These are phyloP conservation scores for Aspergillus flavus DNA, from an alignment of 2,329 filamentous ascomycete species.

Conservation along the genomic window DNA sequence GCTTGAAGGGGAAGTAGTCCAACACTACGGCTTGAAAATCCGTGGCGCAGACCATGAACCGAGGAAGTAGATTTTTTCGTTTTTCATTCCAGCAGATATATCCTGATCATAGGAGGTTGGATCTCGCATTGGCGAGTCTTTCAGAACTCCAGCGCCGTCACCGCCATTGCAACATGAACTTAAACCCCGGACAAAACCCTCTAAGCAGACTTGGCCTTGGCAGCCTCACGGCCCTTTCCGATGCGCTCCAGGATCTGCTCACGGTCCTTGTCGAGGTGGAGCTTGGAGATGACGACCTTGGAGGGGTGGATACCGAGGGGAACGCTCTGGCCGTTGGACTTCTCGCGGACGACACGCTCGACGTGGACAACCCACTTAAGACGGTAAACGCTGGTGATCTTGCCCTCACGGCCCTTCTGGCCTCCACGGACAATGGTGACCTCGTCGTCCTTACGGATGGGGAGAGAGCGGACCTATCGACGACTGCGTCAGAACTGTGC, in stretches of 20 bases:
- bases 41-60: conserved; percentile 45
- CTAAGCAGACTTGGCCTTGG: conserved; percentile 66
- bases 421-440: conserved; percentile 87
- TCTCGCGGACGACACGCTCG: conserved; percentile 95
- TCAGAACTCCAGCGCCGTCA: conserved; percentile 29
- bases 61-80: conserved; percentile 67
- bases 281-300: conserved; percentile 98
- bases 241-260: conserved; percentile 53
- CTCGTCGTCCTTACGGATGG: conserved; percentile 97
- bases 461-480: conserved; percentile 83
- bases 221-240: conserved; percentile 50
- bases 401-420: conserved; percentile 98
- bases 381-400: conserved; percentile 95
- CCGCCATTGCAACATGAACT: conserved; percentile 68
- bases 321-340: conserved; percentile 94
- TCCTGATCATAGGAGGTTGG: conserved; percentile 26
- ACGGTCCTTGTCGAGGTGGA: conserved; percentile 74
- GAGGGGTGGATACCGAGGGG: conserved; percentile 92
- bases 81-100: conserved; percentile 29
- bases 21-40: neutral
- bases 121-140: conserved; percentile 28
- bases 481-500: conserved; percentile 9
- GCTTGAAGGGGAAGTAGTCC: neutral
- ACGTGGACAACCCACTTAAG: conserved; percentile 96
- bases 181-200: conserved; percentile 51